A percentile compares a stretch with the other conserved stretches of the same genome.
Conservation (phyloP, 164 flowering plant species). For the Tinospora cordifolia region DNA sequence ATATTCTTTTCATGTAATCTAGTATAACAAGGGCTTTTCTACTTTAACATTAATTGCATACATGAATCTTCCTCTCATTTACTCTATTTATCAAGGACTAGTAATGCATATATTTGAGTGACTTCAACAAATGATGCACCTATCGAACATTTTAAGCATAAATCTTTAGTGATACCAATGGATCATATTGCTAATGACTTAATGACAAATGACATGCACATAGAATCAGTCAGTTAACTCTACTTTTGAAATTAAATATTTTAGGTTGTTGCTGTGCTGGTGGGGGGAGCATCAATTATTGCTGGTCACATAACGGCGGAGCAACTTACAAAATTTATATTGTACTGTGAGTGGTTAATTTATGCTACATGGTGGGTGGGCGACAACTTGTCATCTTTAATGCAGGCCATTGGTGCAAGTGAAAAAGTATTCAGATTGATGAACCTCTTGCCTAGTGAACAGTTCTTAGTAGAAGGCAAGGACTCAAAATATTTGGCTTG, state of each 20-base stretch:
- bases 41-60: neutral
- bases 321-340: constrained; percentile 82
- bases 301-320: constrained; percentile 81
- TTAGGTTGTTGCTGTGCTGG: constrained; percentile 78
- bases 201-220: no score
- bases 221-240: neutral
- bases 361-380: constrained; percentile 96
- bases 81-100: neutral
- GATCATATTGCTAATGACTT: neutral
- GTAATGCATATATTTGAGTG: neutral
- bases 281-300: constrained; percentile 80
- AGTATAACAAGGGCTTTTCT: no score
- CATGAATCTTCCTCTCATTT: neutral
- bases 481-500: neutral
- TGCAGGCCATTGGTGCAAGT: constrained; percentile 98
- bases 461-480: constrained; percentile 66
- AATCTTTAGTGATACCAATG: neutral
- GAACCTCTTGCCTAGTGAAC: constrained; percentile 75
- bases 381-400: constrained; percentile 73
- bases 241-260: constrained; percentile 9
- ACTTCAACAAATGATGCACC: neutral
- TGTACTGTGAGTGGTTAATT: constrained; percentile 91
- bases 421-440: constrained; percentile 91
- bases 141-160: neutral
- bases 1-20: no score